phyloP scores from a whole-genome alignment of 257 asterid genomes.

The Plectranthus barbatus region DNA sequence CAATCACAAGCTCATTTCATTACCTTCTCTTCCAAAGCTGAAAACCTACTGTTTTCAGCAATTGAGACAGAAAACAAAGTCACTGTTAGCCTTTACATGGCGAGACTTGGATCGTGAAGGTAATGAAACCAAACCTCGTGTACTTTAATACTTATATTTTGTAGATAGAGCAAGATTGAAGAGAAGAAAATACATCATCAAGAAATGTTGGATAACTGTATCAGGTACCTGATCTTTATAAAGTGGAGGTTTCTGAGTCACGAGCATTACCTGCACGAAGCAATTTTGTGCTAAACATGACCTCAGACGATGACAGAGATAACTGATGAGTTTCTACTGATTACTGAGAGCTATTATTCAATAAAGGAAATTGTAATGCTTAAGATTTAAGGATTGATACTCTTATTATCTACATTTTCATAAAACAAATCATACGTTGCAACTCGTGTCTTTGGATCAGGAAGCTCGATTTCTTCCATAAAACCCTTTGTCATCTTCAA shows the following conservation, averaged over 20 bases:
- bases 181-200: not conserved
- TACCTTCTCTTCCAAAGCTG: not conserved
- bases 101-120: not conserved
- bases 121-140: not conserved
- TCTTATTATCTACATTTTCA: constrained; percentile 22
- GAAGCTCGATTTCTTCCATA: constrained; percentile 44
- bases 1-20: not conserved
- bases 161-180: not conserved
- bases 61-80: not conserved
- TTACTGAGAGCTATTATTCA: constrained; percentile 8
- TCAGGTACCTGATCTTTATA: not conserved
- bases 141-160: no score
- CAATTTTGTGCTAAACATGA: constrained; percentile 6
- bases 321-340: not conserved
- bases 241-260: not conserved
- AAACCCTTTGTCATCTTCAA: constrained; percentile 52
- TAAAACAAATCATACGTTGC: constrained; percentile 39
- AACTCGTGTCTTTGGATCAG: constrained; percentile 46
- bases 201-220: not conserved
- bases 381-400: constrained; percentile 6
- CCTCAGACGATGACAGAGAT: not conserved
- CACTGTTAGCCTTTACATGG: not conserved
- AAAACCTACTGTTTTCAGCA: not conserved
- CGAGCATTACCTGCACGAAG: constrained; percentile 4
- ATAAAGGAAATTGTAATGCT: not conserved